Base-by-base conservation (phyloP, 352 stramenopile genomes). In the Phytopythium vexans region DNA sequence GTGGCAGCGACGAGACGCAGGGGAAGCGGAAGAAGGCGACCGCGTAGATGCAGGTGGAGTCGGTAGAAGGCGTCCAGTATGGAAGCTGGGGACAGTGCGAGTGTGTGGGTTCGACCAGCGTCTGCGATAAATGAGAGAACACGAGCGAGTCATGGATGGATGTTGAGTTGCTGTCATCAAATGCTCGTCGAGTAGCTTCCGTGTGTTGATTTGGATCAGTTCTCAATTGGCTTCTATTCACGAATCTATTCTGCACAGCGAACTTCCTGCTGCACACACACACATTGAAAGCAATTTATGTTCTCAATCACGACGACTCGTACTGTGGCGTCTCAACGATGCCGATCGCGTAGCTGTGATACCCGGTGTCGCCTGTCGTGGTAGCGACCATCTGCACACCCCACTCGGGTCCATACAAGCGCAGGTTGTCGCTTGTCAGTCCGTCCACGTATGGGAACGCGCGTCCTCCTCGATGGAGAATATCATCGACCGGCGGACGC, bases 1-100 rank as follows among this genome's bases (percentile, higher is more conserved):
- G 92, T 38, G 48, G 48, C 16, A 36, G 47, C 34, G 70, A 94
- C 44, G 82, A 95, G 43, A 37, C 48, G 37, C 82, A 89, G 62
- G 76, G 66, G 69, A 92, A 95, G 77, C 73, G 77, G 41, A 92
- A 92, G 74, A 88, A 92, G 62, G 59, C 88, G 16, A 56, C 87
- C 43, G 70, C 72, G 49, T 89, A 92, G 66, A 27, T n/a, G 38
- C n/a, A 12, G 38, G n/a, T 42, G 38, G n/a, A 12, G n/a, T 51
- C 33, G 16, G 42, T 10, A 12, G 21, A 27, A 27, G 21, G 21
- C 21, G 21, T 27, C 21, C 21, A 27, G 21, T 27, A 27, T 27
- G 21, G 21, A 27, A 27, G 21, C 21, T 27, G 21, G 21, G 21
- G 2, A 27, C 21, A 27, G 21, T 27, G 21, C 21, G 21, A 27